Evolutionary conservation across 2,329 filamentous ascomycete species (phyloP).

Genomic region (Allantophomopsis cytisporea): DNA sequence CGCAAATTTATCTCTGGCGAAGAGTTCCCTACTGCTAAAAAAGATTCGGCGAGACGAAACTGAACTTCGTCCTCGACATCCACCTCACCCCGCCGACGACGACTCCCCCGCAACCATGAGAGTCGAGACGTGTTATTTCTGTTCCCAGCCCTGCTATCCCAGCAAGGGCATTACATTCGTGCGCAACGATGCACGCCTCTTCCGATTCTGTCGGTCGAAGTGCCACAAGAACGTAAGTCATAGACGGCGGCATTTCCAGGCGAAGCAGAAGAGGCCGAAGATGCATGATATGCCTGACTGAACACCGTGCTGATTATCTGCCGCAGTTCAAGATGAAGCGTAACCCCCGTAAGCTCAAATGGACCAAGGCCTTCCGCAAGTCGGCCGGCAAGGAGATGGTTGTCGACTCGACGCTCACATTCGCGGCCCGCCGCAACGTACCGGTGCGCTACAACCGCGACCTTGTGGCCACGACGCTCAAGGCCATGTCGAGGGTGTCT

Average conservation of each 20-base stretch:
- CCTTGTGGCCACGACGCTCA: slow-evolving; percentile 72
- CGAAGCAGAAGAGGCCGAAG: not conserved
- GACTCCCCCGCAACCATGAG: slow-evolving; percentile 18
- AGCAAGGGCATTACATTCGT: slow-evolving; percentile 38
- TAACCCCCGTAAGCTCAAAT: slow-evolving; percentile 91
- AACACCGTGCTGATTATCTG: not conserved
- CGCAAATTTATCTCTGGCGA: no score
- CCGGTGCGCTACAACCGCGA: slow-evolving; percentile 94
- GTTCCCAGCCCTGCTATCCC: slow-evolving; percentile 54
- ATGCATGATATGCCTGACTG: not conserved
- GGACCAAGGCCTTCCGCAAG: slow-evolving; percentile 89
- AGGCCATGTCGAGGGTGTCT: slow-evolving; percentile 80
- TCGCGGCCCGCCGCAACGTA: slow-evolving; percentile 84
- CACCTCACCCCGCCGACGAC: not conserved
- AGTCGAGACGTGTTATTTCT: slow-evolving; percentile 58
- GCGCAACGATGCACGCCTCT: slow-evolving; percentile 27
- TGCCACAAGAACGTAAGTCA: slow-evolving; percentile 42
- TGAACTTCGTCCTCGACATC: no score
- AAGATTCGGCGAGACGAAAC: no score
- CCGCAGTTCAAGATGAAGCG: slow-evolving; percentile 88
- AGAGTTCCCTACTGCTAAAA: no score
- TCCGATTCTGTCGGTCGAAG: slow-evolving; percentile 40
- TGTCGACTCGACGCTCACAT: slow-evolving; percentile 86
- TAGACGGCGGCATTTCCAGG: not conserved
- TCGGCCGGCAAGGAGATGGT: slow-evolving; percentile 78